Percentiles rank a stretch among this genome's conserved stretches.
These are phyloP conservation scores for Fusarium sterilihyphosum DNA, from an alignment of 2,329 filamentous ascomycete genomes.

Conservation along the genomic window DNA sequence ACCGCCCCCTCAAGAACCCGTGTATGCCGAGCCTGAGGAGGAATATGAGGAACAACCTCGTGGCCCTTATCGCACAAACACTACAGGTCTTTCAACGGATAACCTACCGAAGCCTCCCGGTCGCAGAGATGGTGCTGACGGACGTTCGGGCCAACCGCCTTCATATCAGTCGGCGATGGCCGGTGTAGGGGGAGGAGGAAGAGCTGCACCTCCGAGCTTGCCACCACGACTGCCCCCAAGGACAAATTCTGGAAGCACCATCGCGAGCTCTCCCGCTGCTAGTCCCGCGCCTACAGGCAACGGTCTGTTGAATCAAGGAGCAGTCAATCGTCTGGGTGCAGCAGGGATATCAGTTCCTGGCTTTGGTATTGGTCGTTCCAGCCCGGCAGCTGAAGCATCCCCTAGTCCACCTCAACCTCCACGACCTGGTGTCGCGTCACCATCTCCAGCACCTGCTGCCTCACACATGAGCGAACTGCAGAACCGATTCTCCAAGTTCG, in stretches of 20 bases:
- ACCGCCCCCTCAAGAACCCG: conserved; percentile 23
- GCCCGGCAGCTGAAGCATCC: conserved; percentile 43
- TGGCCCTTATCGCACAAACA: conserved; percentile 74
- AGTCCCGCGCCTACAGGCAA: conserved; percentile 36
- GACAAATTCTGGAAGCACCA: conserved; percentile 47
- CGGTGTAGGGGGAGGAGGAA: conserved; percentile 43
- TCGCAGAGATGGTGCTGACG: conserved; percentile 56
- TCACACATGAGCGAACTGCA: conserved; percentile 73
- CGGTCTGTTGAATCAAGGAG: conserved; percentile 61
- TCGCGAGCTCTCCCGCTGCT: conserved; percentile 38
- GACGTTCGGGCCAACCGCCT: conserved; percentile 46
- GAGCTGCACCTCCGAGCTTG: conserved; percentile 64
- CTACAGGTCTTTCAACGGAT: conserved; percentile 74
- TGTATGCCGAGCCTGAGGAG: conserved; percentile 15
- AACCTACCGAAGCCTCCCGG: conserved; percentile 77
- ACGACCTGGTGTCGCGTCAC: conserved; percentile 34
- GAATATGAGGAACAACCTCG: conserved; percentile 56
- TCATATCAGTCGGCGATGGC: conserved; percentile 44
- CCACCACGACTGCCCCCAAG: conserved; percentile 73
- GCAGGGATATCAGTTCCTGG: conserved; percentile 83
- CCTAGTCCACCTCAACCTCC: conserved; percentile 43
- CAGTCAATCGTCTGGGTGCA: conserved; percentile 72
- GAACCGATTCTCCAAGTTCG: conserved; percentile 69
- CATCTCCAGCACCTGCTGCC: conserved; percentile 27
- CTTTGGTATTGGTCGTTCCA: conserved; percentile 72